Evolutionary conservation across 768 basidiomycete species (phyloP).

Genomic region (Termitomyces sp.): DNA sequence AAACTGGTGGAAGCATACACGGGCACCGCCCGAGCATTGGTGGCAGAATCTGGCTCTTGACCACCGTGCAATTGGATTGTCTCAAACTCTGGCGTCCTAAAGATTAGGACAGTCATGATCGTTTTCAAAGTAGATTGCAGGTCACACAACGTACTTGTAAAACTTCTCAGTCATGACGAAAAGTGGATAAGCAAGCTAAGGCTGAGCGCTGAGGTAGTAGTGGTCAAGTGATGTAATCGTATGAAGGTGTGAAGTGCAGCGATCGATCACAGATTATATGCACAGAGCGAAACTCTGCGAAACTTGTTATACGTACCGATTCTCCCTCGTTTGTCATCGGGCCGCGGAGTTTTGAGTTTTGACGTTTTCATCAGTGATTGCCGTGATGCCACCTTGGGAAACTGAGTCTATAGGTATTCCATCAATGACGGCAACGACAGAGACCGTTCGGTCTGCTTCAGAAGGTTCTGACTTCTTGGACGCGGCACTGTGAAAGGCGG

Average conservation of each 20-base stretch:
- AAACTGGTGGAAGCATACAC: slow-evolving; percentile 74
- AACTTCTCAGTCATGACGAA: not conserved
- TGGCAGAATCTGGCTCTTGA: slow-evolving; percentile 55
- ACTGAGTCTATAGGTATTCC: too few relatives aligned
- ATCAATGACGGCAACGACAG: too few relatives aligned
- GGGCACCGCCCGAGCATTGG: slow-evolving; percentile 71
- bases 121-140: not conserved
- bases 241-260: not conserved
- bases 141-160: not conserved
- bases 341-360: too few relatives aligned
- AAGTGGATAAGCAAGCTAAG: not conserved
- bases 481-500: too few relatives aligned
- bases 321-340: too few relatives aligned
- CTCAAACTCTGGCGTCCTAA: slow-evolving; percentile 66
- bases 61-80: slow-evolving; percentile 80
- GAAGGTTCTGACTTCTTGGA: too few relatives aligned
- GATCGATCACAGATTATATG: not conserved
- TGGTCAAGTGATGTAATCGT: not conserved
- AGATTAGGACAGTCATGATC: not conserved
- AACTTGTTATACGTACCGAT: not conserved
- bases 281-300: too few relatives aligned
- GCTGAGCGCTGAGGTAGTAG: not conserved
- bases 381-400: too few relatives aligned
- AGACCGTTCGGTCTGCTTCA: too few relatives aligned
- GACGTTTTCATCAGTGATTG: too few relatives aligned